Evolutionary conservation across 2,329 filamentous ascomycete species (phyloP).

Genomic region (Aureobasidium sp.): DNA sequence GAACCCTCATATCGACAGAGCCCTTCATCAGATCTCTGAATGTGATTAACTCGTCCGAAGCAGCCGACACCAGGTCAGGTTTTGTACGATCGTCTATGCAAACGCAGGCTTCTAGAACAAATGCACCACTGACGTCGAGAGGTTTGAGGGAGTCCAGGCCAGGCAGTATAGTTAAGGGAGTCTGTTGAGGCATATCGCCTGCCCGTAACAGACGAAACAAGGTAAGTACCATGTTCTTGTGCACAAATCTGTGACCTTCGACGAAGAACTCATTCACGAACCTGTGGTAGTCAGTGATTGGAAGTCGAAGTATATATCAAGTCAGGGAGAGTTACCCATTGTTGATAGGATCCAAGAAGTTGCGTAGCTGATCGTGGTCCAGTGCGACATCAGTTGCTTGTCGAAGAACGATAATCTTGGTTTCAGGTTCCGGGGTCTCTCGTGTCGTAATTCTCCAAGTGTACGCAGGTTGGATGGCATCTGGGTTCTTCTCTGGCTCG

Average conservation of each 20-base stretch:
- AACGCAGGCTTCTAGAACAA: conserved; percentile 64
- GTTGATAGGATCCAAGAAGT: conserved; percentile 13
- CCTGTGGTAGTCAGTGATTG: conserved; percentile 40
- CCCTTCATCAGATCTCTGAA: conserved; percentile 63
- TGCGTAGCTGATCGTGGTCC: conserved; percentile 1
- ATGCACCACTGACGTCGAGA: conserved; percentile 63
- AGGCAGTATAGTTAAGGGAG: conserved; percentile 44
- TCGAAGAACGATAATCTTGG: conserved; percentile 23
- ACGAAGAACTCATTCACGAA: conserved; percentile 64
- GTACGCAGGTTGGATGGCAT: conserved; percentile 21
- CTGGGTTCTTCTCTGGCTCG: conserved; percentile 20
- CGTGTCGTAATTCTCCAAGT: conserved; percentile 17
- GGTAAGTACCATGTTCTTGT: conserved; percentile 63
- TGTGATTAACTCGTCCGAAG: conserved; percentile 59
- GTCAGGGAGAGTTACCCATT: conserved; percentile 6
- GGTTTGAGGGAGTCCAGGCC: conserved; percentile 51
- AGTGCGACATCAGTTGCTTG: conserved; percentile 16
- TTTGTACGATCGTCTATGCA: conserved; percentile 62
- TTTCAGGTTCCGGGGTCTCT: conserved; percentile 25
- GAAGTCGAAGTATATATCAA: background rate
- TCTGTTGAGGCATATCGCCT: conserved; percentile 33
- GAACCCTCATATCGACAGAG: conserved; percentile 62
- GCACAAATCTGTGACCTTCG: conserved; percentile 64
- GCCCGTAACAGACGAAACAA: conserved; percentile 60
- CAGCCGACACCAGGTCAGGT: conserved; percentile 58